Conservation (phyloP, 2,329 filamentous ascomycete genomes). For the Colletotrichum sp. region DNA sequence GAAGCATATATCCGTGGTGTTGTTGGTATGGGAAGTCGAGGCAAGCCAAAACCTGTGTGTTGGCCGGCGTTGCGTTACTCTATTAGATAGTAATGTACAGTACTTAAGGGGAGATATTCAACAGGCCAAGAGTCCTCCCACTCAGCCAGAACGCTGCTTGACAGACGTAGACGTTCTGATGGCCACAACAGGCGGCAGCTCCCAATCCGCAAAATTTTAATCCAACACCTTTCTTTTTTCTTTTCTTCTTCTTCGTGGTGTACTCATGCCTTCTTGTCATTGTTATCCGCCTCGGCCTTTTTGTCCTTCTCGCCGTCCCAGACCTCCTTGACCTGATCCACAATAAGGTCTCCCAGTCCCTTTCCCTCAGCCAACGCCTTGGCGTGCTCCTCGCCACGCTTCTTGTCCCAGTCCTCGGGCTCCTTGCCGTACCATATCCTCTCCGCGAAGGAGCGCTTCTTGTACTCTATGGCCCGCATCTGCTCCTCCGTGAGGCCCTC, state of each 20-base stretch:
- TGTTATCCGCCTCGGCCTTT: conserved; percentile 13
- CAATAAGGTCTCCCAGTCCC: conserved; percentile 61
- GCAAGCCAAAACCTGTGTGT: neutral
- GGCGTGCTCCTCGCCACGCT: conserved; percentile 55
- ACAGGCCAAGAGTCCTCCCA: neutral
- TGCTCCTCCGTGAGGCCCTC: conserved; percentile 25
- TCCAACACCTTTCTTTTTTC: neutral
- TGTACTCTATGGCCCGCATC: conserved; percentile 29
- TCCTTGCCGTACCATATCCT: conserved; percentile 66
- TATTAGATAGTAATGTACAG: conserved; percentile 7
- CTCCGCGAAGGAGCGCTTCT: conserved; percentile 39
- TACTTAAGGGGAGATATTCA: conserved; percentile 6
- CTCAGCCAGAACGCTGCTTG: neutral
- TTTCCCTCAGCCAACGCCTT: conserved; percentile 61
- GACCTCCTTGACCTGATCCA: conserved; percentile 62
- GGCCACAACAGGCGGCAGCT: neutral
- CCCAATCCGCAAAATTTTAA: neutral
- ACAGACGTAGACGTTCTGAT: neutral
- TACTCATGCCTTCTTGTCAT: conserved; percentile 18
- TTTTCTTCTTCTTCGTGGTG: neutral
- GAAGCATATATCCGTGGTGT: neutral
- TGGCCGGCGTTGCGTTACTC: neutral
- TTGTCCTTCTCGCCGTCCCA: conserved; percentile 37
- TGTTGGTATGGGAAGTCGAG: neutral
- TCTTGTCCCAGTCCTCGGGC: conserved; percentile 57